phyloP scores from a whole-genome alignment of 805 yeast genomes.

The Pichia heedii region DNA sequence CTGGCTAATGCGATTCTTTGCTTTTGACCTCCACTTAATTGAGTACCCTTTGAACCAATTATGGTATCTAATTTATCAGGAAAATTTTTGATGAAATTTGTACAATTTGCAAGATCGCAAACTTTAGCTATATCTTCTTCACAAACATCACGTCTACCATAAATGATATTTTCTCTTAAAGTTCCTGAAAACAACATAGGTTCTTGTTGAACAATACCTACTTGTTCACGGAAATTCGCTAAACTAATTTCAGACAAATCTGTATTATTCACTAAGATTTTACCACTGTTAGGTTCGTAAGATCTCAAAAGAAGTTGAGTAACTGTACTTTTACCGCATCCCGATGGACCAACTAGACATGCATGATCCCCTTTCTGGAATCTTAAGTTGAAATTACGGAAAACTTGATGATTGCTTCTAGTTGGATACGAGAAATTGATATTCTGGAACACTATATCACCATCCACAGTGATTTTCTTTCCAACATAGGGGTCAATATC shows the following conservation, averaged over 20 bases:
- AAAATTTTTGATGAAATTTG: slow-evolving; percentile 56
- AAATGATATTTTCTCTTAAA: slow-evolving; percentile 70
- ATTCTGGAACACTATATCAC: slow-evolving; percentile 52
- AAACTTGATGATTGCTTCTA: slow-evolving; percentile 61
- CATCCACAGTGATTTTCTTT: slow-evolving; percentile 33
- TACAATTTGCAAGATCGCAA: slow-evolving; percentile 63
- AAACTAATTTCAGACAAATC: slow-evolving; percentile 58
- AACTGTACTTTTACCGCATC: slow-evolving; percentile 90
- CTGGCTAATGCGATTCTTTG: slow-evolving; percentile 90
- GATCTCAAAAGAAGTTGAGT: slow-evolving; percentile 71
- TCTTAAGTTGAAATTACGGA: slow-evolving; percentile 47
- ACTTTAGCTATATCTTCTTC: slow-evolving; percentile 55
- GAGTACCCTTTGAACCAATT: slow-evolving; percentile 83
- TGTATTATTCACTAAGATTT: slow-evolving; percentile 53
- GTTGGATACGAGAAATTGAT: slow-evolving; percentile 78
- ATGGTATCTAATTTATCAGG: slow-evolving; percentile 76
- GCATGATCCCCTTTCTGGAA: slow-evolving; percentile 78
- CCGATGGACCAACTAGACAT: slow-evolving; percentile 94
- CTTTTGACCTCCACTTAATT: slow-evolving; percentile 90
- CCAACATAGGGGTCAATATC: slow-evolving; percentile 63
- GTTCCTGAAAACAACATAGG: slow-evolving; percentile 85
- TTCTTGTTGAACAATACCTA: slow-evolving; percentile 93
- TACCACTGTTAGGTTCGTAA: slow-evolving; percentile 69
- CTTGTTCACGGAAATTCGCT: slow-evolving; percentile 58
- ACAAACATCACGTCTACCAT: slow-evolving; percentile 58